Percentiles rank a stretch among this genome's conserved stretches.
These are phyloP conservation scores for Elongisporangium anandrum DNA, from an alignment of 352 stramenopile genomes.

Conservation along the genomic window DNA sequence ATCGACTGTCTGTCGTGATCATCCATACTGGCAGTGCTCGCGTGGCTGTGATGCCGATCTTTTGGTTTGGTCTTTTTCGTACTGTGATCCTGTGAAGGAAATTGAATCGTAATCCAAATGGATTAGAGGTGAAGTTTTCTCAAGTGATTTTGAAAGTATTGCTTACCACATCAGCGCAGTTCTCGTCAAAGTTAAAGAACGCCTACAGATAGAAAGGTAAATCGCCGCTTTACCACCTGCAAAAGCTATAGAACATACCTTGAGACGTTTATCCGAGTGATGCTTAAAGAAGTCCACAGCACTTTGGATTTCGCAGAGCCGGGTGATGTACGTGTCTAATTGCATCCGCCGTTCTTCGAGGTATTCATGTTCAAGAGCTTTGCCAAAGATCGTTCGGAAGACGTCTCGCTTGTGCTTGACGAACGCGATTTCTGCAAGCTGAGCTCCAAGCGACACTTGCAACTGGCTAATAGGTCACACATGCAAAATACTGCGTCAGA, in stretches of 20 bases:
- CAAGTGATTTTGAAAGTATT: background rate
- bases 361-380: constrained; percentile 47
- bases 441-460: constrained; percentile 33
- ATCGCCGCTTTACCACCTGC: background rate
- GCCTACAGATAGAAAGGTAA: constrained; percentile 11
- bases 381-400: constrained; percentile 41
- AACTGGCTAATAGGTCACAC: constrained; percentile 18
- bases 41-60: background rate
- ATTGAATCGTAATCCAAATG: background rate
- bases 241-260: constrained; percentile 13
- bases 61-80: background rate
- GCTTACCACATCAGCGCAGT: constrained; percentile 56
- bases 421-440: constrained; percentile 45
- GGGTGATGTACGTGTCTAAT: constrained; percentile 47
- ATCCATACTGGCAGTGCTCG: background rate
- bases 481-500: too few relatives aligned
- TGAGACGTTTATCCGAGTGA: constrained; percentile 35
- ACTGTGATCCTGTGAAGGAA: background rate
- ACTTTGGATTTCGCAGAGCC: constrained; percentile 30
- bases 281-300: constrained; percentile 62
- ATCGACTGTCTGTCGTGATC: background rate
- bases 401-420: constrained; percentile 51
- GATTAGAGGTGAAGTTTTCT: background rate
- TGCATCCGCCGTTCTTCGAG: constrained; percentile 49
- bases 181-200: constrained; percentile 60